phyloP scores from a whole-genome alignment of 306 rosid genomes.

The Erythrophleum fordii region DNA sequence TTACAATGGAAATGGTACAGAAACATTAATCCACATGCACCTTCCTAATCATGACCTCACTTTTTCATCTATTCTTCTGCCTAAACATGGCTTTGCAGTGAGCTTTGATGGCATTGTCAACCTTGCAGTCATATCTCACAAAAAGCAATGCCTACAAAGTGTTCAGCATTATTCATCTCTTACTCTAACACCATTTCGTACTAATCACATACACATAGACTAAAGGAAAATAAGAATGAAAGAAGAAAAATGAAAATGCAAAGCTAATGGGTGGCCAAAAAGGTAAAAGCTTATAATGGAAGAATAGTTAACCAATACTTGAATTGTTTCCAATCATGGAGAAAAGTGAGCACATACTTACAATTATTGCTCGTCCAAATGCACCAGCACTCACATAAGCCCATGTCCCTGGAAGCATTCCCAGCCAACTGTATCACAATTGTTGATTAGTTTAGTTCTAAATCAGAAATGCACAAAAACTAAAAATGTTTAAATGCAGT shows the following conservation, averaged over 20 bases:
- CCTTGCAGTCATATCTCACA: background rate
- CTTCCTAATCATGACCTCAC: background rate
- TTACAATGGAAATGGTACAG: background rate
- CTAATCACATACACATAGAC: background rate
- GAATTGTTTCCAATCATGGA: background rate
- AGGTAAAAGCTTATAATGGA: background rate
- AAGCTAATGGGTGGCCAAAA: background rate
- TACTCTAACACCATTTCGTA: slow-evolving; percentile 20
- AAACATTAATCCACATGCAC: background rate
- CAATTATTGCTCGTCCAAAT: slow-evolving; percentile 94
- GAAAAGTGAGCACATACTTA: slow-evolving; percentile 55
- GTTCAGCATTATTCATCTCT: slow-evolving; percentile 11
- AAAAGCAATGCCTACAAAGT: slow-evolving; percentile 6
- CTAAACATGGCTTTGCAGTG: slow-evolving; percentile 8
- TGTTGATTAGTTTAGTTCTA: slow-evolving; percentile 24
- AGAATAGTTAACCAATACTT: background rate
- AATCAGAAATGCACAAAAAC: slow-evolving; percentile 26
- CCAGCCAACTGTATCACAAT: slow-evolving; percentile 81
- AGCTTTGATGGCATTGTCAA: background rate
- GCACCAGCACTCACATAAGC: slow-evolving; percentile 99
- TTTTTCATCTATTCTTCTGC: background rate
- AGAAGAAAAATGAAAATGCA: background rate
- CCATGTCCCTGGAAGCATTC: slow-evolving; percentile 99
- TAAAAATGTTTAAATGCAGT: slow-evolving; percentile 13
- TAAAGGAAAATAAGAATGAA: slow-evolving; percentile 1